A percentile compares a stretch with the other conserved stretches of the same genome.
Conservation (phyloP, 2,329 filamentous ascomycete species). For the Hirsutella thompsonii region DNA sequence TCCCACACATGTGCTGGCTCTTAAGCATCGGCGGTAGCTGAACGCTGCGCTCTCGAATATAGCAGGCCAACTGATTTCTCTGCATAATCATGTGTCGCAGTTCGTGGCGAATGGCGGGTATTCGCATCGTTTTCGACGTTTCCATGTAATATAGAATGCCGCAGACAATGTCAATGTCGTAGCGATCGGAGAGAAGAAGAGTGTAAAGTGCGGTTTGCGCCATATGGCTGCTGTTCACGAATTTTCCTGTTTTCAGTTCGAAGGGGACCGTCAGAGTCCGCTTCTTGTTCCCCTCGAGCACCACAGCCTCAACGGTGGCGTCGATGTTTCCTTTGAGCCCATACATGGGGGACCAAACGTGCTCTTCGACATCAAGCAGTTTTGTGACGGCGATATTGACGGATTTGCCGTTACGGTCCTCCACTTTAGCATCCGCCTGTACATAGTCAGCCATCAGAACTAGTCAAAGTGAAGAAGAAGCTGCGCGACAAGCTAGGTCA, state of each 20-base stretch:
- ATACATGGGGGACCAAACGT: slow-evolving; percentile 97
- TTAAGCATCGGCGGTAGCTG: slow-evolving; percentile 79
- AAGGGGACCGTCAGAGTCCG: slow-evolving; percentile 77
- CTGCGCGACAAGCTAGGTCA: too few species aligned
- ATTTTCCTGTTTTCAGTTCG: slow-evolving; percentile 89
- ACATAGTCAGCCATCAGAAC: slow-evolving; percentile 1
- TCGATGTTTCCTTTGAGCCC: slow-evolving; percentile 97
- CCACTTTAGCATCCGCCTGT: slow-evolving; percentile 57
- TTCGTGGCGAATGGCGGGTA: slow-evolving; percentile 76
- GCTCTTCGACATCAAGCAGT: slow-evolving; percentile 90
- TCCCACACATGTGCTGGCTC: slow-evolving; percentile 67
- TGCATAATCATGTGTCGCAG: slow-evolving; percentile 95
- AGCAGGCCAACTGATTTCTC: slow-evolving; percentile 78
- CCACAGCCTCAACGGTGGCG: slow-evolving; percentile 80
- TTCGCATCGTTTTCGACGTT: slow-evolving; percentile 70
- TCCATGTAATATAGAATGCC: slow-evolving; percentile 95
- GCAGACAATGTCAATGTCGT: slow-evolving; percentile 82
- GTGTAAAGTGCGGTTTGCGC: slow-evolving; percentile 95
- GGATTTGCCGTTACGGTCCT: slow-evolving; percentile 65
- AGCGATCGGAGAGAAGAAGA: slow-evolving; percentile 80
- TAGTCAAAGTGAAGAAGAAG: neutral
- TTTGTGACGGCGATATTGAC: slow-evolving; percentile 81
- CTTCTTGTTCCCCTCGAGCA: slow-evolving; percentile 54
- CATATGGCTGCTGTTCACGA: slow-evolving; percentile 68
- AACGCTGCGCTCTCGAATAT: slow-evolving; percentile 65